phyloP scores from a whole-genome alignment of 75 land plant genomes.

The Azolla pinnata region DNA sequence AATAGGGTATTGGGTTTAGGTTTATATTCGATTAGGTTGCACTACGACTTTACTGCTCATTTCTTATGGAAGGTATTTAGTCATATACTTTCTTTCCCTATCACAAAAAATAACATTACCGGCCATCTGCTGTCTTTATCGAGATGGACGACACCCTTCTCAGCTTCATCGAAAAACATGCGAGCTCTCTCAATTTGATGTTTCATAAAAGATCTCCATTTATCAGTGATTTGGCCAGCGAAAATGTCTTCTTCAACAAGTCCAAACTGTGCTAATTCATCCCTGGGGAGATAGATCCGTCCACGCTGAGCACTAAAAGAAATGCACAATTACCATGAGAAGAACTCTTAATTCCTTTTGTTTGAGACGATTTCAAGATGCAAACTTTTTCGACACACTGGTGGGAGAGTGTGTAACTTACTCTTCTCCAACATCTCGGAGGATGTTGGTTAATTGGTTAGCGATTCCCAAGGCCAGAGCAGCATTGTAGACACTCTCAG shows the following conservation, averaged over 20 bases:
- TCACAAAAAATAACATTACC: too few species aligned
- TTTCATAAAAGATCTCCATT: constrained; percentile 87
- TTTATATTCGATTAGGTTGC: too few species aligned
- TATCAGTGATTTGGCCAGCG: constrained; percentile 67
- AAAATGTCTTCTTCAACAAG: constrained; percentile 78
- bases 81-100: too few species aligned
- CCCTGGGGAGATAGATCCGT: constrained; percentile 80
- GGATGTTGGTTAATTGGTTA: constrained; percentile 64
- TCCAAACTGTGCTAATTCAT: constrained; percentile 68
- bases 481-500: constrained; percentile 54
- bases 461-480: constrained; percentile 64
- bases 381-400: too few species aligned
- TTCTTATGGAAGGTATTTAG: too few species aligned
- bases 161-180: constrained; percentile 77
- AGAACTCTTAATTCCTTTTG: neutral
- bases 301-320: constrained; percentile 64
- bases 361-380: too few species aligned
- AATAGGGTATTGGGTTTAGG: too few species aligned
- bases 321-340: neutral
- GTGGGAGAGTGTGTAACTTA: constrained; percentile 16
- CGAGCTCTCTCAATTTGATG: constrained; percentile 73
- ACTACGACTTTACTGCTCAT: too few species aligned
- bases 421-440: constrained; percentile 77
- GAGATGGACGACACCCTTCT: constrained; percentile 65
- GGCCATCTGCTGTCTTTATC: constrained; percentile 85